A percentile compares a stretch with the other conserved stretches of the same genome.
Conservation (phyloP, 2,329 filamentous ascomycete genomes). For the Triangularia setosa region DNA sequence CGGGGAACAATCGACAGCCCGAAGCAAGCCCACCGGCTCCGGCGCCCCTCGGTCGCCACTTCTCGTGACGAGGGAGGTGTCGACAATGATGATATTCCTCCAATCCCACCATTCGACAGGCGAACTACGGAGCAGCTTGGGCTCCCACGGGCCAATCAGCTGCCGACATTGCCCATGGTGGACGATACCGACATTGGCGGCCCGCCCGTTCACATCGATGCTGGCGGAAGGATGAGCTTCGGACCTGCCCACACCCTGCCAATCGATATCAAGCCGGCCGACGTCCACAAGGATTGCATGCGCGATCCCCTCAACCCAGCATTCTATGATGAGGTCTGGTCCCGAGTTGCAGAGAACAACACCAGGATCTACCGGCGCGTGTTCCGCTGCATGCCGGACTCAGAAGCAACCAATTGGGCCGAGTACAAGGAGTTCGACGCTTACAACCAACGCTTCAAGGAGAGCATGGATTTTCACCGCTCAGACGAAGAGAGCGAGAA, state of each 20-base stretch:
- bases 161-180: conserved; percentile 63
- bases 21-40: conserved; percentile 33
- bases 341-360: conserved; percentile 83
- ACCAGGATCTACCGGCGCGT: conserved; percentile 91
- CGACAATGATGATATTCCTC: conserved; percentile 52
- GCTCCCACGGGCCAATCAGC: conserved; percentile 63
- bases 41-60: conserved; percentile 29
- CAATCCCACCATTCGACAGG: conserved; percentile 52
- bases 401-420: conserved; percentile 86
- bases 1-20: conserved; percentile 55
- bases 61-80: conserved; percentile 34
- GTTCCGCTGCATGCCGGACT: conserved; percentile 96
- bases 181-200: conserved; percentile 84
- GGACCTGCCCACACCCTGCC: conserved; percentile 50
- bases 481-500: conserved; percentile 49
- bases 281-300: conserved; percentile 90
- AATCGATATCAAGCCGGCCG: conserved; percentile 67
- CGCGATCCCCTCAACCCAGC: conserved; percentile 75
- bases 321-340: conserved; percentile 89
- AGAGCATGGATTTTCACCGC: conserved; percentile 57
- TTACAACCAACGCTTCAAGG: conserved; percentile 74
- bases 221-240: conserved; percentile 45
- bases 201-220: conserved; percentile 57
- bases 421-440: conserved; percentile 82
- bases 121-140: conserved; percentile 64